Percentiles rank a stretch among this genome's conserved stretches.
Evolutionary conservation across 1,284 basidiomycete genomes (phyloP).

Genomic region (Mycosarcoma mackinlayi): DNA sequence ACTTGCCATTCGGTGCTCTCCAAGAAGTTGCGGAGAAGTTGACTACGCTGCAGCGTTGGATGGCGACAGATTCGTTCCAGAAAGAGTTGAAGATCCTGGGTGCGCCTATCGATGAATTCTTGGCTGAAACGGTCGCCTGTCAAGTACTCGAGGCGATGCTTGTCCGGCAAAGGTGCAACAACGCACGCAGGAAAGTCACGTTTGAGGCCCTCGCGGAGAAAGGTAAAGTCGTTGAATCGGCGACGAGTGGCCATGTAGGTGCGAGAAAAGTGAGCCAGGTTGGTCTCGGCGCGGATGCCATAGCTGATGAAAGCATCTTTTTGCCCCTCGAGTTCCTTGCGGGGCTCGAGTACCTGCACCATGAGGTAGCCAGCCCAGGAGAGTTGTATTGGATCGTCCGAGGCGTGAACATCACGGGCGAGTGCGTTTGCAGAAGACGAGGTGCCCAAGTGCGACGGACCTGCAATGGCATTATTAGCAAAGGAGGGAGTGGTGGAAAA

Average conservation of each 20-base stretch:
- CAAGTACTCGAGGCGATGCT: constrained; percentile 90
- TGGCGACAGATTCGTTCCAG: constrained; percentile 89
- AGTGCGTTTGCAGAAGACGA: constrained; percentile 14
- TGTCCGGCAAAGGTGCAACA: constrained; percentile 93
- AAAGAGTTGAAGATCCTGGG: constrained; percentile 90
- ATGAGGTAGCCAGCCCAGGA: constrained; percentile 63
- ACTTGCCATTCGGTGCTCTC: constrained; percentile 92
- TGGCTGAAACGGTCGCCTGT: constrained; percentile 96
- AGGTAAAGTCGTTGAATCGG: constrained; percentile 96
- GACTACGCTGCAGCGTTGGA: constrained; percentile 91
- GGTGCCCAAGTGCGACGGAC: constrained; percentile 20
- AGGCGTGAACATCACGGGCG: constrained; percentile 22
- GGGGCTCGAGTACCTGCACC: constrained; percentile 87
- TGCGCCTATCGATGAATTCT: constrained; percentile 93
- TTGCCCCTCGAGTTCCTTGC: constrained; percentile 93
- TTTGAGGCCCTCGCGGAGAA: constrained; percentile 86
- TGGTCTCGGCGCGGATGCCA: constrained; percentile 88
- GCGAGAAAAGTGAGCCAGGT: constrained; percentile 76
- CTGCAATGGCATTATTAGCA: constrained; percentile 26
- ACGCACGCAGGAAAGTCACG: constrained; percentile 96
- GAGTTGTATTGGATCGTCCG: constrained; percentile 26
- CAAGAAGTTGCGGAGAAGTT: constrained; percentile 88
- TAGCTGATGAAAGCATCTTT: constrained; percentile 93
- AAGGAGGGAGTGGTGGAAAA: constrained; percentile 28
- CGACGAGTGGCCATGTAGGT: constrained; percentile 79